Conservation (phyloP, 208 protist species). For the Trichomonas vaginalis region DNA sequence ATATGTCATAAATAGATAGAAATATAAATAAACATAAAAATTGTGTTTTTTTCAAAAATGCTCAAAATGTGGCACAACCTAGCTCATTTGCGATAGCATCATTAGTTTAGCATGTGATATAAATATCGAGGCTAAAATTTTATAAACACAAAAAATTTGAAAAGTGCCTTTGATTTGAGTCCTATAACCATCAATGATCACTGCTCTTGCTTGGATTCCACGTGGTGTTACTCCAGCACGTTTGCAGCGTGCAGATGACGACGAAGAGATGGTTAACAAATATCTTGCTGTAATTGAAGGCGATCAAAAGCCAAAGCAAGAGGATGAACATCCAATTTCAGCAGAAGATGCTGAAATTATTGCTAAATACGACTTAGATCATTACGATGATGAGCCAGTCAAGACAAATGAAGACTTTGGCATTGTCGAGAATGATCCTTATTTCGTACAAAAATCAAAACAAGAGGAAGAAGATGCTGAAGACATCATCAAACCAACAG, state of each 20-base stretch:
- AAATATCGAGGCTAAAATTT: no score
- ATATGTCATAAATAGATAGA: no score
- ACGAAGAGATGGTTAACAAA: neutral
- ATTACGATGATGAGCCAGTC: neutral
- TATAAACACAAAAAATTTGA: no score
- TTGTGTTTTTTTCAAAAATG: no score
- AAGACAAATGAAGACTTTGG: neutral
- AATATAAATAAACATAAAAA: no score
- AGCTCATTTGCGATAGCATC: no score
- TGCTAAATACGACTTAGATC: neutral
- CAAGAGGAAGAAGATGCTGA: neutral
- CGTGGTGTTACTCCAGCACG: neutral
- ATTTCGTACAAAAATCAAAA: neutral
- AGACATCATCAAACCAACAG: neutral
- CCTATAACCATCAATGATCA: neutral
- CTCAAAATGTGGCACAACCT: no score
- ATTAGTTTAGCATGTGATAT: no score
- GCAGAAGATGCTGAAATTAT: conserved; percentile 1
- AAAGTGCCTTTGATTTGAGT: no score
- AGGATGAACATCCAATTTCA: neutral
- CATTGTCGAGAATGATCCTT: neutral
- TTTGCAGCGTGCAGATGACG: neutral
- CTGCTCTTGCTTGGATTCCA: conserved; percentile 10
- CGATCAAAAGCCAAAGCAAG: neutral
- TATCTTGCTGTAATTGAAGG: neutral